These are phyloP conservation scores for Trichoderma sp. DNA, from an alignment of 2,329 filamentous ascomycete genomes.

Conservation along the genomic window DNA sequence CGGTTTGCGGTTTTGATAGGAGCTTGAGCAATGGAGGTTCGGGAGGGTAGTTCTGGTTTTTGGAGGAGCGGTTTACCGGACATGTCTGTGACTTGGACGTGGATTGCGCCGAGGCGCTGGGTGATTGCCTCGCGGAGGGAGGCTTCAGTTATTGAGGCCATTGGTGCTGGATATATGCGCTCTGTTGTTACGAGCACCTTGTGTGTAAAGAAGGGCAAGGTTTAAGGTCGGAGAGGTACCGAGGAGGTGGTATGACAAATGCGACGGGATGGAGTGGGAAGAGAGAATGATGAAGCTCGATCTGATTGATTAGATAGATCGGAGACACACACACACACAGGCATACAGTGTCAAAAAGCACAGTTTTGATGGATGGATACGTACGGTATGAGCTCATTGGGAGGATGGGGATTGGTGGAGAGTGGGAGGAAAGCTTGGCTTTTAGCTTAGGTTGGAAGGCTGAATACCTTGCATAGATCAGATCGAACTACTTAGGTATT, in stretches of 20 bases:
- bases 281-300: slow-evolving; percentile 20
- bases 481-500: background rate
- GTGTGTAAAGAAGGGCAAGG: background rate
- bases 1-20: background rate
- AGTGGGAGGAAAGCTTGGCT: slow-evolving; percentile 13
- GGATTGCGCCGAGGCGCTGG: slow-evolving; percentile 69
- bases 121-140: slow-evolving; percentile 69
- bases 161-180: slow-evolving; percentile 32
- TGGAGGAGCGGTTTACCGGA: slow-evolving; percentile 64
- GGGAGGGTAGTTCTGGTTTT: background rate
- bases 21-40: background rate
- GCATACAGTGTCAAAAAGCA: background rate
- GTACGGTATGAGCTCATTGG: slow-evolving; percentile 43
- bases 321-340: slow-evolving; percentile 28
- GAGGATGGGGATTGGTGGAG: background rate
- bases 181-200: no score
- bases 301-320: slow-evolving; percentile 46
- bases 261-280: background rate
- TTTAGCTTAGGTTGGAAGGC: background rate
- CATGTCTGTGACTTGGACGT: slow-evolving; percentile 89
- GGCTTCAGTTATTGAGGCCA: slow-evolving; percentile 71
- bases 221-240: no score
- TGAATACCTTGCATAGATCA: background rate
- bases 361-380: background rate
- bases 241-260: no score